Base-by-base conservation (phyloP, 2,329 filamentous ascomycete species). In the Alternaria consortialis region DNA sequence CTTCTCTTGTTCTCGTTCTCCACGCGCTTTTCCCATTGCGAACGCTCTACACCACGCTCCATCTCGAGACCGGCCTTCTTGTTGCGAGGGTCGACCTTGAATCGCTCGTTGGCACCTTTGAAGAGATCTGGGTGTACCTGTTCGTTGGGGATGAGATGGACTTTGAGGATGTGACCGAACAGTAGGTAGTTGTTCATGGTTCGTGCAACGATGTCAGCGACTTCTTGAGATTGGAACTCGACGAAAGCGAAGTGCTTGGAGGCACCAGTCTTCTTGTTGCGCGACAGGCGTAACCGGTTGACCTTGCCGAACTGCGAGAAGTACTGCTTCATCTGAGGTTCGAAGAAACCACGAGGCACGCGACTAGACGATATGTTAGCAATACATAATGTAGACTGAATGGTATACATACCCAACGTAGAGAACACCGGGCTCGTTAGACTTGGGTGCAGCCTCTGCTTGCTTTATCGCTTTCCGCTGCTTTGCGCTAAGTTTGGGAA, bases 161-260 rank as follows among this genome's bases (percentile, higher is more conserved):
- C 94, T 80, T 96, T 94, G 70, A 99, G 84, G 64, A 98, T 91
- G 78, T 97, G 94, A 6, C 93, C 92, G 78, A 97, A 98, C 75
- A 99, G 86, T 39, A 98, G 88, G 80, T 99, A 99, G 81, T 94
- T 96, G 84, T 97, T 88, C 95, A 99, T 99, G 23, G 95, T 97
- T 82, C 93, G 92, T 51, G 92, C 90, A 31, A 97, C 94, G 70
- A 98, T 93, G 72, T 92, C 90, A 39, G 95, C 94, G n/a, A 93
- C 91, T 58, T 93, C 90, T 34, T 85, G 82, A 7, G 86, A 87
- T 2, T 82, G 81, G 74, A 99, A 99, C 81, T 99, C 93, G 74
- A 99, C 86, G 79, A 97, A 99, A 32, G 93, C 95, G 75, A 91
- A 97, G 84, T 98, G 95, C 84, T 95, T 97, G 77, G 91, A 93